phyloP scores from a whole-genome alignment of 345 rosid species.

The Corymbia maculata region DNA sequence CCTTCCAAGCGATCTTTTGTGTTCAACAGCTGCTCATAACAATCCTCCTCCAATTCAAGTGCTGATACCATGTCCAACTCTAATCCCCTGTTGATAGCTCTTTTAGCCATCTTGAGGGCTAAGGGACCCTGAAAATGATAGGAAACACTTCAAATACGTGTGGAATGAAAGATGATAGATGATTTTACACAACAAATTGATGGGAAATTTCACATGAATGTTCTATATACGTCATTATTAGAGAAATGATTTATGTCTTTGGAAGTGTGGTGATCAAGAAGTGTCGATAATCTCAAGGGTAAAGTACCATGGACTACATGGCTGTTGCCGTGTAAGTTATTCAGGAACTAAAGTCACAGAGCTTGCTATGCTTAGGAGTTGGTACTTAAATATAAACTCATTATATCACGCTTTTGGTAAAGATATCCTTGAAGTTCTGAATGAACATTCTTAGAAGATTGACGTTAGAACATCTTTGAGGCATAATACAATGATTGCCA shows the following conservation, averaged over 20 bases:
- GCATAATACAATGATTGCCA: neutral
- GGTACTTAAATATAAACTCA: neutral
- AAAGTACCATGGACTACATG: neutral
- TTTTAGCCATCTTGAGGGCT: constrained; percentile 77
- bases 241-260: neutral
- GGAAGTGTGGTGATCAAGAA: neutral
- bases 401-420: neutral
- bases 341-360: neutral
- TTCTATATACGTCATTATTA: neutral
- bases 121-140: constrained; percentile 44
- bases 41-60: constrained; percentile 68
- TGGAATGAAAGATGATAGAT: neutral
- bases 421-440: neutral
- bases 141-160: neutral
- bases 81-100: constrained; percentile 61
- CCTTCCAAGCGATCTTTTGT: constrained; percentile 85
- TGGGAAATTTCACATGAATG: neutral
- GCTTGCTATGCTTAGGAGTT: neutral
- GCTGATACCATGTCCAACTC: constrained; percentile 49
- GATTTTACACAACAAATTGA: neutral
- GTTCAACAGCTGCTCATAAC: constrained; percentile 48
- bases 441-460: neutral
- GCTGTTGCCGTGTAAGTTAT: neutral
- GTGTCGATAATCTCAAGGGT: neutral
- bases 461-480: neutral